Evolutionary conservation across 2,329 filamentous ascomycete genomes (phyloP).

Genomic region (Aspergillus intermedius): DNA sequence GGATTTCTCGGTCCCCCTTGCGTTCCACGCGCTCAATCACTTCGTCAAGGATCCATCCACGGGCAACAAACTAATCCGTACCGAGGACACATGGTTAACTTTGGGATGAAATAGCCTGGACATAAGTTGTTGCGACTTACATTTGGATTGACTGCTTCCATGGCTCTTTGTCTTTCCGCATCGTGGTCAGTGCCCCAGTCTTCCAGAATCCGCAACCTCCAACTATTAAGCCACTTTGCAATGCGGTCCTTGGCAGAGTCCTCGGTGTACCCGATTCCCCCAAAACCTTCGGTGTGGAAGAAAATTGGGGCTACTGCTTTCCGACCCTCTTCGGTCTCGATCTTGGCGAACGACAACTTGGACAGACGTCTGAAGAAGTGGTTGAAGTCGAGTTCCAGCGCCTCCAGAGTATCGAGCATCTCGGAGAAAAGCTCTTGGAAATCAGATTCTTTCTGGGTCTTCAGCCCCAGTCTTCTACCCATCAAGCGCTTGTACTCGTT

Average conservation of each 20-base stretch:
- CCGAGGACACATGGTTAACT: neutral
- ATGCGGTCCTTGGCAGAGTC: slow-evolving; percentile 61
- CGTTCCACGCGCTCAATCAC: slow-evolving; percentile 84
- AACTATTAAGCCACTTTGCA: slow-evolving; percentile 73
- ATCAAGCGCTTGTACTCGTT: slow-evolving; percentile 85
- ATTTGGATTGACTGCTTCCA: slow-evolving; percentile 86
- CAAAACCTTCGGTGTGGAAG: slow-evolving; percentile 69
- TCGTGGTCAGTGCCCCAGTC: slow-evolving; percentile 66
- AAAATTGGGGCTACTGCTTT: slow-evolving; percentile 64
- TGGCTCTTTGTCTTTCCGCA: slow-evolving; percentile 58
- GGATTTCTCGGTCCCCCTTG: slow-evolving; percentile 69
- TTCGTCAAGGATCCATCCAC: slow-evolving; percentile 90
- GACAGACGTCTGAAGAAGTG: slow-evolving; percentile 83
- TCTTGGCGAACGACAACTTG: slow-evolving; percentile 52
- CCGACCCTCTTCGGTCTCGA: slow-evolving; percentile 60
- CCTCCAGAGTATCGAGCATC: slow-evolving; percentile 72
- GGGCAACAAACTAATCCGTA: slow-evolving; percentile 62
- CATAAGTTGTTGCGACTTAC: slow-evolving; percentile 25
- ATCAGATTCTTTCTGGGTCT: slow-evolving; percentile 61
- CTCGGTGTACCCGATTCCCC: slow-evolving; percentile 53
- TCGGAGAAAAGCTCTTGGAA: slow-evolving; percentile 79
- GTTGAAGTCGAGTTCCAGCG: slow-evolving; percentile 82
- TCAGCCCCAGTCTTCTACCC: slow-evolving; percentile 70
- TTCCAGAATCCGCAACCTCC: slow-evolving; percentile 63
- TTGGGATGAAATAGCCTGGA: neutral